Evolutionary conservation across 75 land plant species (phyloP).

Genomic region (Pinus albicaulis): DNA sequence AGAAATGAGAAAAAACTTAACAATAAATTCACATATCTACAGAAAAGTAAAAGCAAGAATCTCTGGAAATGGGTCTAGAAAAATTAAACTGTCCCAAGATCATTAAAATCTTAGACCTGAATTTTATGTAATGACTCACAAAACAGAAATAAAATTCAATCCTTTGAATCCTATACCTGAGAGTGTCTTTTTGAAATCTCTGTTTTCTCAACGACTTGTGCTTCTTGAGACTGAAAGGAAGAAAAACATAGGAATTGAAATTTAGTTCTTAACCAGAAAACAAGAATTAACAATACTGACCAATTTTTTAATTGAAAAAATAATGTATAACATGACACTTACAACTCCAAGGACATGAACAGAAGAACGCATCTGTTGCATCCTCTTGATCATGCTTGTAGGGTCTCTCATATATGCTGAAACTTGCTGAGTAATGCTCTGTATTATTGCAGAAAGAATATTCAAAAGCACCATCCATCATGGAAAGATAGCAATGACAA

Average conservation of each 20-base stretch:
- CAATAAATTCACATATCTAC: background rate
- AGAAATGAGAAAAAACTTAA: background rate
- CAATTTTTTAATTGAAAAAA: background rate
- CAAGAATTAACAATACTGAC: background rate
- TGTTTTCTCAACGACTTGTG: background rate
- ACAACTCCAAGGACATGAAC: constrained; percentile 56
- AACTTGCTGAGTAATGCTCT: constrained; percentile 93
- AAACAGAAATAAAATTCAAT: background rate
- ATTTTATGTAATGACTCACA: background rate
- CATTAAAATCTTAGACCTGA: background rate
- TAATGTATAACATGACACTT: constrained; percentile 13
- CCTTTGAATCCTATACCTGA: background rate
- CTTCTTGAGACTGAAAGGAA: constrained; percentile 1
- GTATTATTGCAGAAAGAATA: constrained; percentile 5
- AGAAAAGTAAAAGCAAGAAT: background rate
- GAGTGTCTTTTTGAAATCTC: background rate
- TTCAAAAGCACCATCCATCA: constrained; percentile 4
- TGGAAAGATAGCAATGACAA: background rate
- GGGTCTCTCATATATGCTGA: constrained; percentile 87
- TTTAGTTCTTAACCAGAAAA: no score
- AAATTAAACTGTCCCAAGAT: background rate
- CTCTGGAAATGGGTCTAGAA: background rate
- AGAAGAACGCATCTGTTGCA: constrained; percentile 57
- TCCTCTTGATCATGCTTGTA: constrained; percentile 72
- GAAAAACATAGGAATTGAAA: background rate